phyloP scores from a whole-genome alignment of 2,329 filamentous ascomycete genomes.

The Xylariaceae sp. region DNA sequence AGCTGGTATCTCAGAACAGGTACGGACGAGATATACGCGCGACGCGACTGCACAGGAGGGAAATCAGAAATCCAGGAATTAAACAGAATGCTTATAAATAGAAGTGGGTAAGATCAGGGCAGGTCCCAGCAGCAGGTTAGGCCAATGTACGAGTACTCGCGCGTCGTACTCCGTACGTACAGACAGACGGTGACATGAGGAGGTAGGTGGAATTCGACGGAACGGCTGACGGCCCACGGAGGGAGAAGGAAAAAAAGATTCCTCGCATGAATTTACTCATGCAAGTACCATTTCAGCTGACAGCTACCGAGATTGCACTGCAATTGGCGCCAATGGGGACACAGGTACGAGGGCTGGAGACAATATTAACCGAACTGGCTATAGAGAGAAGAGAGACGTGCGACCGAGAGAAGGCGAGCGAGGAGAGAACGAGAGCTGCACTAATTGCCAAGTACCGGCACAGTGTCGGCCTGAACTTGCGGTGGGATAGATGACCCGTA shows the following conservation, averaged over 20 bases:
- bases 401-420: too few relatives aligned
- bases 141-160: too few relatives aligned
- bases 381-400: neutral
- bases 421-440: too few relatives aligned
- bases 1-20: constrained; percentile 4
- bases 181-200: constrained; percentile 17
- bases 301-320: constrained; percentile 38
- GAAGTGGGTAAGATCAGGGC: constrained; percentile 23
- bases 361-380: neutral
- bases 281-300: constrained; percentile 32
- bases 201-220: constrained; percentile 22
- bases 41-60: neutral
- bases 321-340: constrained; percentile 19
- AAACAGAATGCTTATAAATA: constrained; percentile 29
- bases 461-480: neutral
- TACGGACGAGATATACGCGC: constrained; percentile 7
- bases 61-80: constrained; percentile 12
- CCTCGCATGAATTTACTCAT: constrained; percentile 34
- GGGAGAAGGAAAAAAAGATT: constrained; percentile 11
- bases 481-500: neutral
- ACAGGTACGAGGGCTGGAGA: neutral
- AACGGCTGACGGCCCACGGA: neutral
- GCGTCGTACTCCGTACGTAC: too few relatives aligned
- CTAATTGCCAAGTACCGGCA: neutral
- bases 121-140: too few relatives aligned